Conservation (phyloP, 1,284 basidiomycete genomes). For the Anthracocystis setariae region DNA sequence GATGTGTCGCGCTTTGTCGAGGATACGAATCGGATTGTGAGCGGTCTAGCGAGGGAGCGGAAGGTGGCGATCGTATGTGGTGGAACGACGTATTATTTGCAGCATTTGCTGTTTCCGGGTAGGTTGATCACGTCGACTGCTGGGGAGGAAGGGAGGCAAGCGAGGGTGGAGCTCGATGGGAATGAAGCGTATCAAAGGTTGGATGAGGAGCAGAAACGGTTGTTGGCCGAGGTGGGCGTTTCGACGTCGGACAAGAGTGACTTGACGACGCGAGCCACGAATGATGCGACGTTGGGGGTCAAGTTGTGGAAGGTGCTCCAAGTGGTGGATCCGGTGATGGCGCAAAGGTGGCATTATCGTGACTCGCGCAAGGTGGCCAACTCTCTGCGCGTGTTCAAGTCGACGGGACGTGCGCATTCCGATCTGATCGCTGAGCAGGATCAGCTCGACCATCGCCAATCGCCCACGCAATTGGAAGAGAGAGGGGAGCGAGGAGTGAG, state of each 20-base stretch:
- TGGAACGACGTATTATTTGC: constrained; percentile 96
- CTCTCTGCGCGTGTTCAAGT: constrained; percentile 81
- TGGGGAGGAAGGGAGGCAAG: background rate
- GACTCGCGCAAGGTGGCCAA: constrained; percentile 90
- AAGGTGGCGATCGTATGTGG: constrained; percentile 89
- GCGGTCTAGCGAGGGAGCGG: background rate
- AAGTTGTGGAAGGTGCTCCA: constrained; percentile 77
- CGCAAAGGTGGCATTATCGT: constrained; percentile 90
- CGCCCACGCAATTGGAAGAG: background rate
- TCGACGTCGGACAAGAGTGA: constrained; percentile 11
- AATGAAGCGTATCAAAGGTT: constrained; percentile 5
- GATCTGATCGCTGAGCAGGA: constrained; percentile 75
- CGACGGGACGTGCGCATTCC: constrained; percentile 76
- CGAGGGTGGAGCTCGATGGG: constrained; percentile 2
- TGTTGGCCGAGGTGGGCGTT: constrained; percentile 9
- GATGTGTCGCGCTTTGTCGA: constrained; percentile 70
- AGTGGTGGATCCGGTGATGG: constrained; percentile 79
- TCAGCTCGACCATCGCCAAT: background rate
- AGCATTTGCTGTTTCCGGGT: constrained; percentile 76
- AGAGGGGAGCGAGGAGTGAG: constrained; percentile 8
- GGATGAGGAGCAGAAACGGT: background rate
- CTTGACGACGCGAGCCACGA: constrained; percentile 1
- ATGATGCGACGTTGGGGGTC: constrained; percentile 49
- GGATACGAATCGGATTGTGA: constrained; percentile 61
- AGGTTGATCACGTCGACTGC: constrained; percentile 56